Percentiles rank a stretch among this genome's conserved stretches.
These are phyloP conservation scores for Naganishia randhawae DNA, from an alignment of 768 basidiomycete genomes.

Conservation along the genomic window DNA sequence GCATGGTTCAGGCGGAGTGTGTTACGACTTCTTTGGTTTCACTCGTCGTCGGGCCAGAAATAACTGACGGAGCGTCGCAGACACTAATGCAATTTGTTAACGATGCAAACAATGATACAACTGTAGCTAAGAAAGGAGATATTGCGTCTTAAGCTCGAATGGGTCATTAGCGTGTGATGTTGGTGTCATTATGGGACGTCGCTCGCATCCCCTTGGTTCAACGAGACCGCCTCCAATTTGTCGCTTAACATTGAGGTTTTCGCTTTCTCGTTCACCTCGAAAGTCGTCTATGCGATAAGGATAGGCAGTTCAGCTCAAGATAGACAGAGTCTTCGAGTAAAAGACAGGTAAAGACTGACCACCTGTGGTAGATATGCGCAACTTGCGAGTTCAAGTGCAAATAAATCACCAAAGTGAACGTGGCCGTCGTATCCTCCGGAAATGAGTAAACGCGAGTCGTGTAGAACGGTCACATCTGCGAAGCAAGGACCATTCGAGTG, in stretches of 20 bases:
- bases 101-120: neutral
- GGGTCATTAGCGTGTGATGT: neutral
- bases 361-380: slow-evolving; percentile 87
- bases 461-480: slow-evolving; percentile 66
- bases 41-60: neutral
- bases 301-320: neutral
- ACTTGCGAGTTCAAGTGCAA: slow-evolving; percentile 78
- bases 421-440: slow-evolving; percentile 70
- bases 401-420: slow-evolving; percentile 73
- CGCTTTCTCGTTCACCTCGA: slow-evolving; percentile 13
- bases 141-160: neutral
- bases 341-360: neutral
- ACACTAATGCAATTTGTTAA: neutral
- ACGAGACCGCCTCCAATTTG: neutral
- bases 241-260: neutral
- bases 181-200: neutral
- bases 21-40: no score
- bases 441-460: slow-evolving; percentile 78
- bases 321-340: neutral
- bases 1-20: no score
- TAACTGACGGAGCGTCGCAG: neutral
- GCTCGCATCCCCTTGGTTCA: neutral
- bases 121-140: neutral
- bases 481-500: neutral
- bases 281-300: neutral